phyloP scores from a whole-genome alignment of 257 asterid genomes.

The Primulina huaijiensis region DNA sequence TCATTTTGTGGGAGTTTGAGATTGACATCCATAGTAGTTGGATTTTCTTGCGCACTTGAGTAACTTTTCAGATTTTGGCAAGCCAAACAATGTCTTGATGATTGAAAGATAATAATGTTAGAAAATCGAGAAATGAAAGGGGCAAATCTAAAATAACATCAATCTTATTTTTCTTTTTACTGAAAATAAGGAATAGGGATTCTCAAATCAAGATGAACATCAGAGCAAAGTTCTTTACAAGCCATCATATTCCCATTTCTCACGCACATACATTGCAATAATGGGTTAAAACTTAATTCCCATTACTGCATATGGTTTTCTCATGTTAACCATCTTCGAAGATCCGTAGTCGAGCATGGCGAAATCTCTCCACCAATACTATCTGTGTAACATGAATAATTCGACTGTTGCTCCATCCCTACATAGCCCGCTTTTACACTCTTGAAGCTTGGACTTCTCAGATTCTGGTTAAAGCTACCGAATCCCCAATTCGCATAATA shows the following conservation, averaged over 20 bases:
- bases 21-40: too few species aligned
- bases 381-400: slow-evolving; percentile 61
- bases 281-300: not conserved
- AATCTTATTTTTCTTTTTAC: too few species aligned
- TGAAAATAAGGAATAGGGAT: not conserved
- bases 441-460: slow-evolving; percentile 90
- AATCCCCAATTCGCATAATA: slow-evolving; percentile 37
- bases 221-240: not conserved
- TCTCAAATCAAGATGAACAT: not conserved
- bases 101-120: too few species aligned
- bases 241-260: not conserved
- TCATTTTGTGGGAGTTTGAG: too few species aligned
- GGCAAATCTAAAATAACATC: too few species aligned
- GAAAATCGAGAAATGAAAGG: too few species aligned
- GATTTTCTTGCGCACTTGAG: too few species aligned
- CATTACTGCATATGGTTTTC: not conserved
- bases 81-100: too few species aligned
- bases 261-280: not conserved
- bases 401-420: slow-evolving; percentile 76
- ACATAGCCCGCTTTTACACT: slow-evolving; percentile 78
- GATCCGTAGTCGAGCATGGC: slow-evolving; percentile 83
- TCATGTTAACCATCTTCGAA: slow-evolving; percentile 78
- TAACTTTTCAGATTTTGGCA: too few species aligned
- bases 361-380: slow-evolving; percentile 86
- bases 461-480: slow-evolving; percentile 36